Base-by-base conservation (phyloP, 495 filamentous ascomycete species). In the Penicillium pulvis region DNA sequence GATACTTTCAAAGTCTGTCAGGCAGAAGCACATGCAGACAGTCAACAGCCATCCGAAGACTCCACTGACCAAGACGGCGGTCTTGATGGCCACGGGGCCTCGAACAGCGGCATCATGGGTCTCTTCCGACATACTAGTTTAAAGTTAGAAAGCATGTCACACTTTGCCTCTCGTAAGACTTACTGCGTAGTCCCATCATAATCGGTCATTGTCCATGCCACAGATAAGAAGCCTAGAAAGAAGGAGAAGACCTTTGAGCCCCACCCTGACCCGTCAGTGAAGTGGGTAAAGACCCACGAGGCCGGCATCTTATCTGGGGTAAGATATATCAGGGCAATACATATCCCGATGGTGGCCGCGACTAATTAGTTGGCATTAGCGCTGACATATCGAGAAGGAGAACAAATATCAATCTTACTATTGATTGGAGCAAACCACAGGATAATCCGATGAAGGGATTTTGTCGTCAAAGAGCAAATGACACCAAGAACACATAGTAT, bases 131-230 rank as follows among this genome's bases (percentile, higher is more conserved):
- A 90, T 89, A 59, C 82, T 85, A 42, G 24, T 12, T 7, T 36
- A 42, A 4, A 46, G 41, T 35, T 10, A 55, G 46, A 53, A 36
- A 14, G 17, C 17, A 23, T 3, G 33, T 41, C 16, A 39, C n/a
- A 16, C 8, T 47, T 31, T 28, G 20, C 31, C 31, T 20, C 33
- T 9, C 9, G 42, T 23, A 31, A 24, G 26, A 28, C 79, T 68
- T 64, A 85, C 82, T 90, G 87, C 16, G 87, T 89, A 1, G 87
- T 90, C 28, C 84, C 87, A 63, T 90, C 87, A 59, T 90, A 90
- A 63, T 90, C 87, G 16, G 87, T 90, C 87, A 90, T 89, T 11
- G 83, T 87, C 87, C 87, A 90, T 14, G 87, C 85, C 2, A 90
- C 87, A 5, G 85, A 87, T 12, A 90, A 74, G 63, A 90, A 90